A percentile compares a stretch with the other conserved stretches of the same genome.
phyloP scores from a whole-genome alignment of 202 grass and related monocot species.

The Panicum virgatum region DNA sequence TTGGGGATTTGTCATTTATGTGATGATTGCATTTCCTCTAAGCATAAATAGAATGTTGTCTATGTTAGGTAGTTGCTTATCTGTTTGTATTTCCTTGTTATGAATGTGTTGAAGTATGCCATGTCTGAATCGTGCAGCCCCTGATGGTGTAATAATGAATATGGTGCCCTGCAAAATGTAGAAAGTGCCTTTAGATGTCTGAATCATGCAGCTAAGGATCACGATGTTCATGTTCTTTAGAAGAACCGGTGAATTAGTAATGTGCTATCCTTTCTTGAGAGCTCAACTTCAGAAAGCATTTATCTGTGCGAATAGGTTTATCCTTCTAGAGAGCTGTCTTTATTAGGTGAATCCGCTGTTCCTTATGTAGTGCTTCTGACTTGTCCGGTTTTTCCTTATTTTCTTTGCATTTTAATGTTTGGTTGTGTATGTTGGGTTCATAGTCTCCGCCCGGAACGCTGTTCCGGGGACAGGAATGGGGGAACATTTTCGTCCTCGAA shows the following conservation, averaged over 20 bases:
- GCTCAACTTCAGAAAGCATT: neutral
- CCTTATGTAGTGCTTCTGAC: neutral
- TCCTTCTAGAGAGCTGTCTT: neutral
- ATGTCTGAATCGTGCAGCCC: neutral
- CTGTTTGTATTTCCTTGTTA: neutral
- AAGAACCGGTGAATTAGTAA: neutral
- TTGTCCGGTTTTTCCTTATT: neutral
- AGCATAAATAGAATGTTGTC: neutral
- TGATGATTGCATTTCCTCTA: neutral
- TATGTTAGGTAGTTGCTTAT: neutral
- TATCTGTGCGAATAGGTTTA: neutral
- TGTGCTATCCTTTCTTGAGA: neutral
- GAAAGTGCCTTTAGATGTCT: conserved; percentile 36
- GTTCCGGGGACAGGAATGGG: too few relatives aligned
- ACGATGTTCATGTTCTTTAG: neutral
- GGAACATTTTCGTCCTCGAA: too few relatives aligned
- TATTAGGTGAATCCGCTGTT: neutral
- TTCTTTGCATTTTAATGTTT: neutral
- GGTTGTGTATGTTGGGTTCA: neutral
- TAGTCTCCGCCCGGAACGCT: too few relatives aligned
- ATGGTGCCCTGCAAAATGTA: conserved; percentile 45
- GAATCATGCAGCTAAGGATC: neutral
- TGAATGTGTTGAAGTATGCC: neutral
- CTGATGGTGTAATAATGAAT: conserved; percentile 10
- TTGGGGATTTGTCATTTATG: neutral